Evolutionary conservation across 139 green algal species (phyloP).

Genomic region (Tetraselmis striata): DNA sequence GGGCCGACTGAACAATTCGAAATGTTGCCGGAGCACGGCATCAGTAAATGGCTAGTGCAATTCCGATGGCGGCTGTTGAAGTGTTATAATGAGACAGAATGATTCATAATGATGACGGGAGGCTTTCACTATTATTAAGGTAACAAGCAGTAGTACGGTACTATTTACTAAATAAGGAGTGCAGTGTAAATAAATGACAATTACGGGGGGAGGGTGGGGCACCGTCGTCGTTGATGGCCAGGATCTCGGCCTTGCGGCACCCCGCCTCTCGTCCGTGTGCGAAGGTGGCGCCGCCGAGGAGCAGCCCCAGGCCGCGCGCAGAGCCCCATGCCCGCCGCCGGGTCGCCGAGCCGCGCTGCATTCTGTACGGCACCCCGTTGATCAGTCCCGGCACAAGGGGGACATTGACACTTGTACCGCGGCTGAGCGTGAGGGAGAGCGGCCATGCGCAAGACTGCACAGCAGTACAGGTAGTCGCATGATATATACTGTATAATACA

Average conservation of each 20-base stretch:
- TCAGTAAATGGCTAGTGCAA: too few relatives aligned
- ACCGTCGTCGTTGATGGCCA: conserved; percentile 76
- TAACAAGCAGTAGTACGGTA: too few relatives aligned
- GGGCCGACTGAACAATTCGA: too few relatives aligned
- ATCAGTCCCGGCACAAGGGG: conserved; percentile 13
- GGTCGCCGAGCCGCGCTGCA: conserved; percentile 13
- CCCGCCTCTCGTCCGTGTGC: conserved; percentile 38
- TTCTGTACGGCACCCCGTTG: background rate
- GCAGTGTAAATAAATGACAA: background rate
- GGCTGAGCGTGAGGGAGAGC: background rate
- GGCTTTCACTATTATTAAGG: too few relatives aligned
- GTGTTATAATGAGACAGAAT: too few relatives aligned
- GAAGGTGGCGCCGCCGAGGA: conserved; percentile 60
- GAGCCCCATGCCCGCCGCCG: conserved; percentile 33
- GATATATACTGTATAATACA: background rate
- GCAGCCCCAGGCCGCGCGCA: conserved; percentile 54
- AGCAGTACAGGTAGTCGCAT: background rate
- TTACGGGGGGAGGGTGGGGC: background rate
- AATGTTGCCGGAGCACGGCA: too few relatives aligned
- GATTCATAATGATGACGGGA: too few relatives aligned
- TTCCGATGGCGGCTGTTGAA: too few relatives aligned
- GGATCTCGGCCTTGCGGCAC: conserved; percentile 66
- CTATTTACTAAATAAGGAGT: too few relatives aligned
- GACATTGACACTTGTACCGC: background rate
- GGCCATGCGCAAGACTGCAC: background rate